Percentiles rank a stretch among this genome's conserved stretches.
These are phyloP conservation scores for Sugiyamaella sp. DNA, from an alignment of 1,139 yeast genomes.

Conservation along the genomic window DNA sequence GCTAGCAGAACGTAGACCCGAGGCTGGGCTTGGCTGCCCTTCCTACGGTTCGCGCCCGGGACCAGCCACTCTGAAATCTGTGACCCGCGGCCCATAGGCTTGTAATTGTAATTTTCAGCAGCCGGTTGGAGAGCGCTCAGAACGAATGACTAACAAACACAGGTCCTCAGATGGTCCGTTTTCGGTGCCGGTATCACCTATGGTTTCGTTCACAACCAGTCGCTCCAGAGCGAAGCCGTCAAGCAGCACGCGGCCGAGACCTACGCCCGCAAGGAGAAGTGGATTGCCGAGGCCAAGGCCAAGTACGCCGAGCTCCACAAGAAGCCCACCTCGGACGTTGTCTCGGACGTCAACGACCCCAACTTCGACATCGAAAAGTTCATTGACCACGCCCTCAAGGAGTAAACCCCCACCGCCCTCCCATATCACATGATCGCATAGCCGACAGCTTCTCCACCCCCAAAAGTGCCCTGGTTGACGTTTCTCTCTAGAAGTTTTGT, in stretches of 20 bases:
- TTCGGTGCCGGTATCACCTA: slow-evolving; percentile 86
- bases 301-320: slow-evolving; percentile 76
- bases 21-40: background rate
- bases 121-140: too few relatives aligned
- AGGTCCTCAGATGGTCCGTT: slow-evolving; percentile 91
- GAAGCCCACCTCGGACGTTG: slow-evolving; percentile 44
- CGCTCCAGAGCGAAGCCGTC: slow-evolving; percentile 62
- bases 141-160: background rate
- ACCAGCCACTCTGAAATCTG: too few relatives aligned
- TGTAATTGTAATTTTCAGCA: too few relatives aligned
- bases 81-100: too few relatives aligned
- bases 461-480: slow-evolving; percentile 12
- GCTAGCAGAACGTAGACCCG: too few relatives aligned
- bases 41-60: background rate
- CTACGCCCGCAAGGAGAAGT: slow-evolving; percentile 68
- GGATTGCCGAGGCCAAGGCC: slow-evolving; percentile 85
- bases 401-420: slow-evolving; percentile 20
- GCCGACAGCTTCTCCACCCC: background rate
- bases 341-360: slow-evolving; percentile 84
- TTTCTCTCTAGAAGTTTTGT: slow-evolving; percentile 14
- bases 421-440: slow-evolving; percentile 12
- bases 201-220: slow-evolving; percentile 85
- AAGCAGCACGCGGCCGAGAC: slow-evolving; percentile 60
- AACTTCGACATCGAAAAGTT: slow-evolving; percentile 74
- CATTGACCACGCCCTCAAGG: slow-evolving; percentile 41